Base-by-base conservation (phyloP, 805 yeast species). In the Metschnikowia cerradonensis region DNA sequence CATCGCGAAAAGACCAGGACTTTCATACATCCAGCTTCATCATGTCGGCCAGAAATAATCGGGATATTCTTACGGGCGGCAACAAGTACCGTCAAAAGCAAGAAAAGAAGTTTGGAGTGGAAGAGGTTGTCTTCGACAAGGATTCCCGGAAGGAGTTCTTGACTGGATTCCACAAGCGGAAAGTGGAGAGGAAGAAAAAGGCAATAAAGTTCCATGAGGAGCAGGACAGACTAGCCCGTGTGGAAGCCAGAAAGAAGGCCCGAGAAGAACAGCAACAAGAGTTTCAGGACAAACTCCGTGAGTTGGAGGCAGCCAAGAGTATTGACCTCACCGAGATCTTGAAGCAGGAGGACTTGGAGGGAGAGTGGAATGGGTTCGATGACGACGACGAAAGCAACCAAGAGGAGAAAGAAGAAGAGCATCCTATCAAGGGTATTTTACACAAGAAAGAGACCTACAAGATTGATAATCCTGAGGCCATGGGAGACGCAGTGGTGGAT, bases 161-260 rank as follows among this genome's bases (percentile, higher is more conserved):
- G 58, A 92, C 97, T 2, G 99, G 99, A 38, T 92, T 92, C 67
- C 98, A 94, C 68, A 92, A 92, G 71, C 80, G 99, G 63, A 92
- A 92, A 66, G 66, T 92, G 15, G 88, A 88, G 62, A 79, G 98
- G 66, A 87, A 88, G 70, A 91, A 90, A 71, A 83, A 85, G 56
- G 98, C 97, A 0, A 83, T 81, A 58, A 88, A 80, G 52, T 83
- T 76, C 60, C 80, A 80, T 46, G 83, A 85, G 59, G 96, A 91
- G 64, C 88, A 85, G 63, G 94, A 86, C 4, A 77, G 91, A 51
- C 71, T 81, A 56, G 83, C 82, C 2, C 80, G 80, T 59, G 75
- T 90, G 10, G 95, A 86, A 58, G 96, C 88, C 62, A 79, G 97
- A 52, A 81, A 83, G 57, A 74, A 77, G 59, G 66, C 82, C 19